Conservation (phyloP, 2,329 filamentous ascomycete species). For the Escovopsis sp. region DNA sequence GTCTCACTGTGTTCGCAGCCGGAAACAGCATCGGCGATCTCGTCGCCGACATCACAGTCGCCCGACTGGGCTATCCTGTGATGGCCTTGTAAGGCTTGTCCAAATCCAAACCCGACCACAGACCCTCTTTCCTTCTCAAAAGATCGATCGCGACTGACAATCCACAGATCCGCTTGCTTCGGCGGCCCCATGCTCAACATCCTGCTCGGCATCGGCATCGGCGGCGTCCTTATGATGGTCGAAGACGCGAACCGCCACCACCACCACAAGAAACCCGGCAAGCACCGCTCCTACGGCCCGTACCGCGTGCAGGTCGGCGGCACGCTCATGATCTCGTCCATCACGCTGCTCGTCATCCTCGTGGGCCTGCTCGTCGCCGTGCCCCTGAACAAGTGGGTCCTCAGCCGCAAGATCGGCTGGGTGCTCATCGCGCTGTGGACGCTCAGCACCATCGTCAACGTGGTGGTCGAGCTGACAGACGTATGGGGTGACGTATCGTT, state of each 20-base stretch:
- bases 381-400: slow-evolving; percentile 71
- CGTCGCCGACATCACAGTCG: slow-evolving; percentile 88
- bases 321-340: slow-evolving; percentile 69
- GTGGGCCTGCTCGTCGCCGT: slow-evolving; percentile 65
- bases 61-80: slow-evolving; percentile 82
- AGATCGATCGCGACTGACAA: not conserved
- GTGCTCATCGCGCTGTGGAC: slow-evolving; percentile 67
- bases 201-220: slow-evolving; percentile 81
- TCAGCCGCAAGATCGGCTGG: slow-evolving; percentile 71
- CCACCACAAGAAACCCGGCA: slow-evolving; percentile 51
- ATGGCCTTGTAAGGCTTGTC: slow-evolving; percentile 78
- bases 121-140: not conserved
- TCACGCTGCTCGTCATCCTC: slow-evolving; percentile 70
- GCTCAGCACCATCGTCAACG: slow-evolving; percentile 65
- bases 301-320: slow-evolving; percentile 76
- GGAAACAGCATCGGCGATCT: slow-evolving; percentile 91
- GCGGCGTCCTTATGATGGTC: slow-evolving; percentile 76
- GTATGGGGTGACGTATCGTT: slow-evolving; percentile 21
- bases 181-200: slow-evolving; percentile 99
- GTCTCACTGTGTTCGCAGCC: slow-evolving; percentile 88
- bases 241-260: slow-evolving; percentile 47
- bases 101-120: too few relatives aligned
- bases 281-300: slow-evolving; percentile 50
- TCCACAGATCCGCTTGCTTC: slow-evolving; percentile 67
- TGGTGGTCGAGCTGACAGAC: slow-evolving; percentile 60